A percentile compares a stretch with the other conserved stretches of the same genome.
phyloP scores from a whole-genome alignment of 164 flowering plant species.

The Dillenia turbinata region DNA sequence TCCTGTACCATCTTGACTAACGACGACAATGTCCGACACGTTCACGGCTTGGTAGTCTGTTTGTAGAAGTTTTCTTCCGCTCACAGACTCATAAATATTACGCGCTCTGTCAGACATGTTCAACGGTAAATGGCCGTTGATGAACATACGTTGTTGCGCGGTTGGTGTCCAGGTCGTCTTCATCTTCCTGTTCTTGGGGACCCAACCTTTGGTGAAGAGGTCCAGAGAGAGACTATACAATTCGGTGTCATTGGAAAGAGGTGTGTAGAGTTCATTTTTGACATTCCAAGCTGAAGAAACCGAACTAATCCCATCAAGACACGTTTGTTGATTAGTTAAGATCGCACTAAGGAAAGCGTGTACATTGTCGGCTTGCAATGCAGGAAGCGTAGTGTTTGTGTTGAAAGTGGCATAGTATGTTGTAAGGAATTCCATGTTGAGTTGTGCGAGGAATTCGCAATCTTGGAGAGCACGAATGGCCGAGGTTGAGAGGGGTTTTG shows the following conservation, averaged over 20 bases:
- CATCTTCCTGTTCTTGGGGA: constrained; percentile 7
- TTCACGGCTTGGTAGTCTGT: not conserved
- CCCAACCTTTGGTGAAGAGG: constrained; percentile 17
- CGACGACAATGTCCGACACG: constrained; percentile 14
- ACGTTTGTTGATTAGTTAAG: constrained; percentile 32
- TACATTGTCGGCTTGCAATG: constrained; percentile 16
- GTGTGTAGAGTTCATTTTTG: constrained; percentile 10
- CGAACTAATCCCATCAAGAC: constrained; percentile 23
- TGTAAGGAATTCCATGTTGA: constrained; percentile 24
- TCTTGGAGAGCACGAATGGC: constrained; percentile 28
- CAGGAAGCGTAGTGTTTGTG: constrained; percentile 4
- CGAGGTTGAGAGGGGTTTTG: constrained; percentile 4
- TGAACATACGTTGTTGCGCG: constrained; percentile 2
- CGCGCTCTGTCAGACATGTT: constrained; percentile 11
- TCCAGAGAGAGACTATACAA: constrained; percentile 23
- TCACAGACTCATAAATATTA: constrained; percentile 5
- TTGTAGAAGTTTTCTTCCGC: constrained; percentile 9
- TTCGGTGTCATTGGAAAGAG: constrained; percentile 13
- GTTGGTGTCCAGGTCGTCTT: not conserved
- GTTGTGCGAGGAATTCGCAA: constrained; percentile 20
- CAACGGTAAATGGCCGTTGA: constrained; percentile 8
- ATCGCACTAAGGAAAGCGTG: constrained; percentile 32
- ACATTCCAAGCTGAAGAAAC: constrained; percentile 4
- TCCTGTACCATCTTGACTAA: constrained; percentile 14
- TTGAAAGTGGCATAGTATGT: constrained; percentile 12